Evolutionary conservation across 768 basidiomycete species (phyloP).

Genomic region (Chalciporus piperatus): DNA sequence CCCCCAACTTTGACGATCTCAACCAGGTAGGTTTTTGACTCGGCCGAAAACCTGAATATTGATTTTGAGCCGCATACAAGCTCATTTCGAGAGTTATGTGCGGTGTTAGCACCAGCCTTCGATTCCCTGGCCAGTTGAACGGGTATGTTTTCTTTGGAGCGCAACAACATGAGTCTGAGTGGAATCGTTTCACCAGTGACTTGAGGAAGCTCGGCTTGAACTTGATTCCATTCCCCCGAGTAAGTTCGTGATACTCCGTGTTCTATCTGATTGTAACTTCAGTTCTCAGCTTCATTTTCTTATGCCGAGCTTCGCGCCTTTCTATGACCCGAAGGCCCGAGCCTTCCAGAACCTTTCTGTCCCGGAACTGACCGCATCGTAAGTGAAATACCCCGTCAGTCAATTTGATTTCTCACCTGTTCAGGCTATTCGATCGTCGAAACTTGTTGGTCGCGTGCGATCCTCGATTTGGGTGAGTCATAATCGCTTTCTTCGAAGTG

Average conservation of each 20-base stretch:
- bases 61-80: slow-evolving; percentile 27
- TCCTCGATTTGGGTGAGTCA: slow-evolving; percentile 63
- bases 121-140: slow-evolving; percentile 93
- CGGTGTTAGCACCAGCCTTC: slow-evolving; percentile 87
- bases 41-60: neutral
- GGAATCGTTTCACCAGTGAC: slow-evolving; percentile 47
- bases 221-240: slow-evolving; percentile 93
- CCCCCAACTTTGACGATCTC: slow-evolving; percentile 62
- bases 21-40: slow-evolving; percentile 51
- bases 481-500: neutral
- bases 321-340: slow-evolving; percentile 64
- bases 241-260: slow-evolving; percentile 32
- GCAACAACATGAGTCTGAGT: slow-evolving; percentile 4
- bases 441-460: slow-evolving; percentile 83
- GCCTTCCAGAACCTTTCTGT: slow-evolving; percentile 61
- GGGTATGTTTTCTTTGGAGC: slow-evolving; percentile 46
- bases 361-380: slow-evolving; percentile 74
- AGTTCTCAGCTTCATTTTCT: slow-evolving; percentile 84
- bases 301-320: slow-evolving; percentile 91
- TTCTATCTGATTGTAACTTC: neutral
- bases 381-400: slow-evolving; percentile 23
- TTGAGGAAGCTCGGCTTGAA: slow-evolving; percentile 91
- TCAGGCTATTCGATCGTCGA: slow-evolving; percentile 73
- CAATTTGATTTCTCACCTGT: neutral
- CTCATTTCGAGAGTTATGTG: slow-evolving; percentile 90